Percentiles rank a stretch among this genome's conserved stretches.
Conservation (phyloP, 129 eudicot genomes). For the Flaveria robusta region DNA sequence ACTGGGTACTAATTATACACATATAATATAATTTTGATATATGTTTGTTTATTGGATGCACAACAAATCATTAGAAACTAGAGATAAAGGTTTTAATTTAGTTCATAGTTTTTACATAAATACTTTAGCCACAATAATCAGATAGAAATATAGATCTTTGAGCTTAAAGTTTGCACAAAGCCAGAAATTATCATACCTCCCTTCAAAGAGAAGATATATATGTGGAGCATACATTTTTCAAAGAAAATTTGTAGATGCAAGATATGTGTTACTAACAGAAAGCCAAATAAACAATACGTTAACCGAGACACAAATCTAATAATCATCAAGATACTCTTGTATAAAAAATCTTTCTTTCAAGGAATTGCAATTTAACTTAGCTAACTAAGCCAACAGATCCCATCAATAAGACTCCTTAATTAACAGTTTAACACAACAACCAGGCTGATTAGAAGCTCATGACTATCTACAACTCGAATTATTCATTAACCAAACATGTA, state of each 20-base stretch:
- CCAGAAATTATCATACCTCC: neutral
- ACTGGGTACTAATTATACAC: conserved; percentile 13
- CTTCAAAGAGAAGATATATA: neutral
- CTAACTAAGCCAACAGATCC: too few species aligned
- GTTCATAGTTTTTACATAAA: neutral
- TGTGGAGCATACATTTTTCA: neutral
- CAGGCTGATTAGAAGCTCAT: neutral
- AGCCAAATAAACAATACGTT: neutral
- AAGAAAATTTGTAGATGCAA: neutral
- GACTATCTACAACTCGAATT: conserved; percentile 1
- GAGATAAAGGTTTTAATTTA: neutral
- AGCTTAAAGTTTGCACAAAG: neutral
- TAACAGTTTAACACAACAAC: neutral
- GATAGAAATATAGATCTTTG: neutral
- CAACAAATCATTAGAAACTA: neutral
- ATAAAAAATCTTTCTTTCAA: neutral
- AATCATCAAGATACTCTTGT: neutral
- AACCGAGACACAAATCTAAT: neutral
- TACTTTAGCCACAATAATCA: neutral
- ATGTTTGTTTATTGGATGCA: neutral
- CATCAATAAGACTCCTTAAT: neutral
- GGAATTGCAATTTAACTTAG: neutral
- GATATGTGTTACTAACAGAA: neutral
- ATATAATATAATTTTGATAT: neutral
- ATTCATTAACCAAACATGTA: neutral